Evolutionary conservation across 83 land plant species (phyloP).

Genomic region (Isoetes engelmannii): DNA sequence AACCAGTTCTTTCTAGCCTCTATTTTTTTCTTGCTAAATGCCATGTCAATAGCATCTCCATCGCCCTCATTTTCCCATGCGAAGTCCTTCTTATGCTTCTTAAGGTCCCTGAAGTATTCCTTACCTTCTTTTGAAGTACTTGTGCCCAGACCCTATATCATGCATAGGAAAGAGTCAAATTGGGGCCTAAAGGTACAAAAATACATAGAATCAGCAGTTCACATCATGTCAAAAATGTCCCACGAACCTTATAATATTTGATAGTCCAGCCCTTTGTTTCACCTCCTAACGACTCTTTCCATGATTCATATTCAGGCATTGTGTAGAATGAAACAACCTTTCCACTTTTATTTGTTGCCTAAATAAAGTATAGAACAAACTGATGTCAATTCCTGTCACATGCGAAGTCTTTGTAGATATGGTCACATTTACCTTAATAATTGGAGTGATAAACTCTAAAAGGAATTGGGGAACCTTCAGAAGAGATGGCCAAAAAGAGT

Average conservation of each 20-base stretch:
- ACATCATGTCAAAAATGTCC: background rate
- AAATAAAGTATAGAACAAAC: conserved; percentile 5
- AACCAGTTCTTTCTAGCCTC: conserved; percentile 96
- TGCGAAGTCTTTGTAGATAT: background rate
- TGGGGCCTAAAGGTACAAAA: background rate
- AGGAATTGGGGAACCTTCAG: conserved; percentile 83
- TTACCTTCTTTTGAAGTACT: conserved; percentile 89
- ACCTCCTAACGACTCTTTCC: conserved; percentile 75
- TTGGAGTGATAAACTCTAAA: conserved; percentile 90
- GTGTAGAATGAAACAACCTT: conserved; percentile 67
- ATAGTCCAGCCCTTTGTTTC: conserved; percentile 76
- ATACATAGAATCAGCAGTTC: background rate
- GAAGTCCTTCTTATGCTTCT: conserved; percentile 79
- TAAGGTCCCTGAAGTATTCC: conserved; percentile 74
- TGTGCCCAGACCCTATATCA: conserved; percentile 87
- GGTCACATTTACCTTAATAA: conserved; percentile 60
- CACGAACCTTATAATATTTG: conserved; percentile 90
- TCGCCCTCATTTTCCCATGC: conserved; percentile 74
- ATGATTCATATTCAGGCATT: conserved; percentile 85
- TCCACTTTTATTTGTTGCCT: conserved; percentile 70
- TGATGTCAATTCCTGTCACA: background rate
- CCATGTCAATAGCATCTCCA: conserved; percentile 97
- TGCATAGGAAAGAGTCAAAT: background rate
- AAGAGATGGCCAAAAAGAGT: conserved; percentile 92
- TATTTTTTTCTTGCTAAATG: conserved; percentile 96